phyloP scores from a whole-genome alignment of 768 basidiomycete species.

The Gyrodon lividus region DNA sequence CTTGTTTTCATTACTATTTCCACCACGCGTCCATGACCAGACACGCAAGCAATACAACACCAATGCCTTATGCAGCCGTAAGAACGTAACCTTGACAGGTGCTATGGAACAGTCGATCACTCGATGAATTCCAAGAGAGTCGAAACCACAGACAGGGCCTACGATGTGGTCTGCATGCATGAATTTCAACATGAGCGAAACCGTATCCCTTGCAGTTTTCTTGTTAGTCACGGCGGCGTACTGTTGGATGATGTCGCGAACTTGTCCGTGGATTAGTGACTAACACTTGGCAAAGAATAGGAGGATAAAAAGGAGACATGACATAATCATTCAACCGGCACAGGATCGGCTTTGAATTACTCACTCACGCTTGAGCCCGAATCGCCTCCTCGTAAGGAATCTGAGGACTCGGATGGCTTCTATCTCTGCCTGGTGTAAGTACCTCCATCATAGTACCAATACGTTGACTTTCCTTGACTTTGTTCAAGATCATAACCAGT shows the following conservation, averaged over 20 bases:
- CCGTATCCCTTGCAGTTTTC: no score
- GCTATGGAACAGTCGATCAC: no score
- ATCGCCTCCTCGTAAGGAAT: no score
- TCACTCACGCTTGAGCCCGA: not conserved
- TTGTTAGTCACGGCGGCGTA: no score
- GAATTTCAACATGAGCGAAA: no score
- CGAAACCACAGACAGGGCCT: no score
- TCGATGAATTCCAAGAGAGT: no score
- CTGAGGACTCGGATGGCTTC: slow-evolving; percentile 30
- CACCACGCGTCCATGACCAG: slow-evolving; percentile 8
- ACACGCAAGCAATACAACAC: slow-evolving; percentile 13
- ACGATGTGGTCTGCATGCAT: no score
- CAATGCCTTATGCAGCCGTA: slow-evolving; percentile 6
- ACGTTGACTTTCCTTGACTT: not conserved
- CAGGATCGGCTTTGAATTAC: slow-evolving; percentile 1
- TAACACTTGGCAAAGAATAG: no score
- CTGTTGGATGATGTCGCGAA: no score
- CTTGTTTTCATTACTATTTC: slow-evolving; percentile 22
- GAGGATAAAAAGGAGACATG: not conserved
- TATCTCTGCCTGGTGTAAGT: slow-evolving; percentile 42
- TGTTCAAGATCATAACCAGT: slow-evolving; percentile 46
- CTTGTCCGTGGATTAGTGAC: no score
- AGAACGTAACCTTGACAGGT: not conserved
- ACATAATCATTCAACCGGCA: not conserved
- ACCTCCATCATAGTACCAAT: slow-evolving; percentile 1